Percentiles rank a stretch among this genome's conserved stretches.
phyloP scores from a whole-genome alignment of 1,284 basidiomycete genomes.

The Cutaneotrichosporon sp. region DNA sequence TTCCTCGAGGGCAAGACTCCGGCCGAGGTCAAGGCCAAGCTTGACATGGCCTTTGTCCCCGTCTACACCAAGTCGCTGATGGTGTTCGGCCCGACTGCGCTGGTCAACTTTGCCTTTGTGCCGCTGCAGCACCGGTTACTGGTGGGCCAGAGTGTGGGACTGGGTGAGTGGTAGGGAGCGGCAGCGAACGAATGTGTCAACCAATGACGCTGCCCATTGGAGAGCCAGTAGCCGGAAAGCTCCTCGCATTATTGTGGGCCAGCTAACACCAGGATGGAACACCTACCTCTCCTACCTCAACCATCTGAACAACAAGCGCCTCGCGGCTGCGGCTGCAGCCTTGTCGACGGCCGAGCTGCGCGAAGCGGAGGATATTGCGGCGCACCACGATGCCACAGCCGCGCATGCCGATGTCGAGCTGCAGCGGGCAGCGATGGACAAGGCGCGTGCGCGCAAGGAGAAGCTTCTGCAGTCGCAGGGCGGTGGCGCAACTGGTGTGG shows the following conservation, averaged over 20 bases:
- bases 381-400: neutral
- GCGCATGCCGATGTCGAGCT: constrained; percentile 7
- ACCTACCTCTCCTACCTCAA: constrained; percentile 43
- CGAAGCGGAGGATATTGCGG: constrained; percentile 2
- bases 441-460: constrained; percentile 18
- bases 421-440: constrained; percentile 7
- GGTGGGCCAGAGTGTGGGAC: constrained; percentile 72
- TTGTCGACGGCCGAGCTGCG: constrained; percentile 24
- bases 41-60: constrained; percentile 40
- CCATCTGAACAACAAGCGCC: constrained; percentile 39
- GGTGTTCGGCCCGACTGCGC: constrained; percentile 77
- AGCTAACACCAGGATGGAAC: constrained; percentile 60
- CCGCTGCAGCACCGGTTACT: constrained; percentile 75
- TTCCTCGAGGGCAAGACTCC: constrained; percentile 47
- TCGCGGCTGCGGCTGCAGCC: constrained; percentile 24
- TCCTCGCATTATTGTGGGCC: too few relatives aligned
- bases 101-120: constrained; percentile 75
- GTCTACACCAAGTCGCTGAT: constrained; percentile 47
- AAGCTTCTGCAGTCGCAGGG: constrained; percentile 29
- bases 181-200: too few relatives aligned
- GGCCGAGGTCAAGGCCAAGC: constrained; percentile 42
- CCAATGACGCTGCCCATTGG: too few relatives aligned
- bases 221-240: too few relatives aligned
- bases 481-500: constrained; percentile 40
- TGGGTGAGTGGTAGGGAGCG: constrained; percentile 56